Conservation (phyloP, 176 grass and related monocot genomes). For the Stipa capillata region DNA sequence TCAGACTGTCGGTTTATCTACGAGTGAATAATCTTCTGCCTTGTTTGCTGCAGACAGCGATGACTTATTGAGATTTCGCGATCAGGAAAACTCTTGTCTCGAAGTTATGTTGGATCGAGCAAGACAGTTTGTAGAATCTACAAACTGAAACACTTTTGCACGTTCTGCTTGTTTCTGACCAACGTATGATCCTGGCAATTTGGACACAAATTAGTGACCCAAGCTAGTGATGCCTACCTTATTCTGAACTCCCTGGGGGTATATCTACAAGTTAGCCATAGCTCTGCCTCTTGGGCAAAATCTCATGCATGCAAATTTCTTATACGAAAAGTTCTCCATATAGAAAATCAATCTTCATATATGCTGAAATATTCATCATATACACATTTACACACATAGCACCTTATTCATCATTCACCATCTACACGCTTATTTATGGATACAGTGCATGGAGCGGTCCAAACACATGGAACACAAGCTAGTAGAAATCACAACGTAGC, state of each 20-base stretch:
- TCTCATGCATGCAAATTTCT: neutral
- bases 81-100: neutral
- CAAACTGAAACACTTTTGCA: neutral
- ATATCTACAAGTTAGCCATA: neutral
- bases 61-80: neutral
- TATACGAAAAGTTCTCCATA: neutral
- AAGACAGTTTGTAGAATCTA: neutral
- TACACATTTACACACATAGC: neutral
- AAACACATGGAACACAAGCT: no score
- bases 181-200: neutral
- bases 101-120: neutral
- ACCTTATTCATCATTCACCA: neutral
- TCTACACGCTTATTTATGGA: conserved; percentile 9
- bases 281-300: neutral
- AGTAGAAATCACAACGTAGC: neutral
- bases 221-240: neutral
- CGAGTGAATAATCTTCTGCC: neutral
- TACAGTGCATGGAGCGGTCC: neutral
- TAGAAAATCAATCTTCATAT: neutral
- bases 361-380: neutral
- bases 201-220: neutral
- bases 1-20: neutral
- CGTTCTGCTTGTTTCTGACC: neutral
- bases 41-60: neutral
- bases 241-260: neutral